phyloP scores from a whole-genome alignment of 345 rosid genomes.

The Populus deltoides region DNA sequence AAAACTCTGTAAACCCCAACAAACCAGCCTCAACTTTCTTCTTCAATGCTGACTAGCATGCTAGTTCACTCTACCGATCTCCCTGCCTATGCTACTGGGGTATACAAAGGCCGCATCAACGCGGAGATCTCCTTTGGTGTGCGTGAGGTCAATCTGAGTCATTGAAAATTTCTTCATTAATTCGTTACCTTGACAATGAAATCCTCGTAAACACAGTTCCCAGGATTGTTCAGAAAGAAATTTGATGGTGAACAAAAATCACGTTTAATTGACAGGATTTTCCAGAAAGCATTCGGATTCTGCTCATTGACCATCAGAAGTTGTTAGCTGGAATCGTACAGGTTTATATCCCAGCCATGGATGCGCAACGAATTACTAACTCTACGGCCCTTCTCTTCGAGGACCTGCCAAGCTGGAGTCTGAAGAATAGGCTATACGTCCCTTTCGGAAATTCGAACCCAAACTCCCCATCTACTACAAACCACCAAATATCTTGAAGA shows the following conservation, averaged over 20 bases:
- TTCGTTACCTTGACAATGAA: constrained; percentile 7
- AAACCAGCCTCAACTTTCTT: neutral
- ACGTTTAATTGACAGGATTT: too few species aligned
- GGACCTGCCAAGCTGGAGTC: constrained; percentile 20
- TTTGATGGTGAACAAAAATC: too few species aligned
- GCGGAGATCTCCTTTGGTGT: constrained; percentile 28
- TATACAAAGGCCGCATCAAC: constrained; percentile 14
- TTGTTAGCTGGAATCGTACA: constrained; percentile 14
- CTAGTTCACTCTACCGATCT: neutral
- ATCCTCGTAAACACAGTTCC: constrained; percentile 21
- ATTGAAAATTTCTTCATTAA: constrained; percentile 14
- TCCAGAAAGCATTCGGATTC: constrained; percentile 9
- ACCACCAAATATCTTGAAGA: constrained; percentile 28
- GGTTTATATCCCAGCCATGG: constrained; percentile 28
- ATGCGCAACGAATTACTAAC: constrained; percentile 9
- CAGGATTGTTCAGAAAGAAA: neutral
- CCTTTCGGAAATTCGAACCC: constrained; percentile 22
- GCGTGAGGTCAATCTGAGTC: constrained; percentile 27
- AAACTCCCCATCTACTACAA: constrained; percentile 24
- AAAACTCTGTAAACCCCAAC: neutral
- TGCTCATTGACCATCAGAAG: constrained; percentile 17
- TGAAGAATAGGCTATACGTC: constrained; percentile 24
- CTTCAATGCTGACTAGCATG: neutral
- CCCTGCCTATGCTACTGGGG: constrained; percentile 3
- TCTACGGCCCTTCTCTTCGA: constrained; percentile 19